phyloP scores from a whole-genome alignment of 257 asterid species.

The Schizonepeta tenuifolia region DNA sequence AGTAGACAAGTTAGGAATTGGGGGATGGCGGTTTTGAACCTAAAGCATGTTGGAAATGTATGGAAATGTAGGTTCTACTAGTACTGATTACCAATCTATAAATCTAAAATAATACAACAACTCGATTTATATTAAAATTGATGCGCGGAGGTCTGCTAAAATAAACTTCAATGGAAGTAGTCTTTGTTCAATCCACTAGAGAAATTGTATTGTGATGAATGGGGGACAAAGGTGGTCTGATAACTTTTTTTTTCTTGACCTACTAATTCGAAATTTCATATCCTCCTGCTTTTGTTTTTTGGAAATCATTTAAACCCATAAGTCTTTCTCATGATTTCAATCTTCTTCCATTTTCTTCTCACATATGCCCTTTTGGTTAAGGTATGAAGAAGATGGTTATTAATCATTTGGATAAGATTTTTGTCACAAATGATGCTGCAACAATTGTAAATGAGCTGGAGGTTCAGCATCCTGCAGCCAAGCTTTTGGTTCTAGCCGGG shows the following conservation, averaged over 20 bases:
- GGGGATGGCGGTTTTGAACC: background rate
- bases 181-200: too few species aligned
- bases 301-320: too few species aligned
- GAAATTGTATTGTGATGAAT: background rate
- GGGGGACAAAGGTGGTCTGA: background rate
- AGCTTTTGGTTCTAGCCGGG: constrained; percentile 91
- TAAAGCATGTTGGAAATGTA: too few species aligned
- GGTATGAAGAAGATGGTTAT: constrained; percentile 99
- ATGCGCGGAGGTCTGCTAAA: too few species aligned
- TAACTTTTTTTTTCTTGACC: background rate
- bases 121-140: background rate
- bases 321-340: background rate
- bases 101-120: background rate
- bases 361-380: constrained; percentile 28
- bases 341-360: background rate
- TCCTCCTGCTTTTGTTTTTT: background rate
- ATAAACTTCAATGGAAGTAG: background rate
- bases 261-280: background rate
- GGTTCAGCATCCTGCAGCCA: constrained; percentile 99
- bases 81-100: background rate
- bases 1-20: background rate
- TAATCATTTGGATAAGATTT: constrained; percentile 92
- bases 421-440: constrained; percentile 94
- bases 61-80: too few species aligned
- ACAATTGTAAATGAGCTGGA: constrained; percentile 94